Conservation (phyloP, 345 rosid genomes). For the Bretschneidera sinensis region DNA sequence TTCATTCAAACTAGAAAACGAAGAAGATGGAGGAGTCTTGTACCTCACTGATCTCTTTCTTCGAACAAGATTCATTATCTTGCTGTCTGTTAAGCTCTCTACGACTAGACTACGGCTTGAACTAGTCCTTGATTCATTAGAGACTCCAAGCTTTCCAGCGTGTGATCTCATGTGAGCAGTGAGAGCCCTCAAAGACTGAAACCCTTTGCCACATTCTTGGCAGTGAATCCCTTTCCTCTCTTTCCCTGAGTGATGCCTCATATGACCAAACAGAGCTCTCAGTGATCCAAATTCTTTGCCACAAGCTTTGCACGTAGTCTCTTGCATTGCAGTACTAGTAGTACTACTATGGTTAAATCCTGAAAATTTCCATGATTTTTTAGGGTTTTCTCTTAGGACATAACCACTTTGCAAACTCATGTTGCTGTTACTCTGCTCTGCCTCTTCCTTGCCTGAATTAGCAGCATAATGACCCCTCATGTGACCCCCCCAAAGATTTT, state of each 20-base stretch:
- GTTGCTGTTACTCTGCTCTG: conserved; percentile 10
- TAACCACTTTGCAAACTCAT: conserved; percentile 31
- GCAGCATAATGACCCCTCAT: conserved; percentile 25
- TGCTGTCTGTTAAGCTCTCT: conserved; percentile 20
- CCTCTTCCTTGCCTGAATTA: conserved; percentile 19
- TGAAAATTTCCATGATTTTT: conserved; percentile 54
- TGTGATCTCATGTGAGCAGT: conserved; percentile 33
- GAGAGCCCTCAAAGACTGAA: conserved; percentile 30
- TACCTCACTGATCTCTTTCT: conserved; percentile 59
- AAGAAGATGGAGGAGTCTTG: conserved; percentile 32
- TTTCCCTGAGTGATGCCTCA: conserved; percentile 45
- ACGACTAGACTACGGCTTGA: conserved; percentile 15
- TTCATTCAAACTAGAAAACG: conserved; percentile 37
- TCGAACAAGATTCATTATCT: conserved; percentile 21
- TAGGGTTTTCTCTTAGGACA: conserved; percentile 56
- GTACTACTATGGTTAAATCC: conserved; percentile 9
- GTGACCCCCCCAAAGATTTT: conserved; percentile 30
- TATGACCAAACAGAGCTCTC: conserved; percentile 46
- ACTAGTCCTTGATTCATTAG: conserved; percentile 14
- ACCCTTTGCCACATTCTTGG: conserved; percentile 44
- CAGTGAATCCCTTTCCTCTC: conserved; percentile 37
- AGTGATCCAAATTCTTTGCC: conserved; percentile 32
- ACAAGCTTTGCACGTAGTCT: conserved; percentile 28
- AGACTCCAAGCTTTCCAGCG: conserved; percentile 9
- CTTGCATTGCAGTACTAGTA: conserved; percentile 6